phyloP scores from a whole-genome alignment of 176 grass and related monocot species.

The Triticum monococcum region DNA sequence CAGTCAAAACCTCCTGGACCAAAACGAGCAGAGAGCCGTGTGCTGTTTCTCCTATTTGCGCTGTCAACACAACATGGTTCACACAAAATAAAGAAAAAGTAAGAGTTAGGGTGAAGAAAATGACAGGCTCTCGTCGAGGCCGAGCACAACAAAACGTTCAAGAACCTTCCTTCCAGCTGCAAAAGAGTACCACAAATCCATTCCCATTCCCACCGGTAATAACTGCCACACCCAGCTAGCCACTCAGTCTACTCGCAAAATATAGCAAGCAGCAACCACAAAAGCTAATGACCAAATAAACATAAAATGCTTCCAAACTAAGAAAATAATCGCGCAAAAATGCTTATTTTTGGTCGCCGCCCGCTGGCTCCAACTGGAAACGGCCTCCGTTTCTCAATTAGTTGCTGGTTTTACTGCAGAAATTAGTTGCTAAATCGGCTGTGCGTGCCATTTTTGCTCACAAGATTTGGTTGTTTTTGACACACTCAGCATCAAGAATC shows the following conservation, averaged over 20 bases:
- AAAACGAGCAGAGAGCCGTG: neutral
- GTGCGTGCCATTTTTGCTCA: neutral
- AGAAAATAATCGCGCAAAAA: neutral
- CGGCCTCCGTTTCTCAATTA: neutral
- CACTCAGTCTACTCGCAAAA: neutral
- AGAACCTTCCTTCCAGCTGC: slow-evolving; percentile 28
- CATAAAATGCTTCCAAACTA: slow-evolving; percentile 21
- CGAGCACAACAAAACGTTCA: neutral
- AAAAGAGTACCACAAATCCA: neutral
- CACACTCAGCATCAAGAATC: neutral
- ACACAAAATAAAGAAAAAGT: neutral
- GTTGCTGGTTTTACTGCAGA: neutral
- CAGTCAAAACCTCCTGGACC: neutral
- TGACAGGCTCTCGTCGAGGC: neutral
- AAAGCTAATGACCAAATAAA: slow-evolving; percentile 11
- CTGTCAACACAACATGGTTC: neutral
- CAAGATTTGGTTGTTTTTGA: neutral
- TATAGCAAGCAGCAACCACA: neutral
- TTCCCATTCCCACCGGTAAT: neutral
- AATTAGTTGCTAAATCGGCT: neutral
- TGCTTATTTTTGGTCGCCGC: neutral
- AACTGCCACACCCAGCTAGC: neutral
- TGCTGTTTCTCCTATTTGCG: neutral
- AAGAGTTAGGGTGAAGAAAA: neutral
- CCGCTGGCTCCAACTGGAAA: neutral